phyloP scores from a whole-genome alignment of 1,284 basidiomycete species.

The Ustilago crameri region DNA sequence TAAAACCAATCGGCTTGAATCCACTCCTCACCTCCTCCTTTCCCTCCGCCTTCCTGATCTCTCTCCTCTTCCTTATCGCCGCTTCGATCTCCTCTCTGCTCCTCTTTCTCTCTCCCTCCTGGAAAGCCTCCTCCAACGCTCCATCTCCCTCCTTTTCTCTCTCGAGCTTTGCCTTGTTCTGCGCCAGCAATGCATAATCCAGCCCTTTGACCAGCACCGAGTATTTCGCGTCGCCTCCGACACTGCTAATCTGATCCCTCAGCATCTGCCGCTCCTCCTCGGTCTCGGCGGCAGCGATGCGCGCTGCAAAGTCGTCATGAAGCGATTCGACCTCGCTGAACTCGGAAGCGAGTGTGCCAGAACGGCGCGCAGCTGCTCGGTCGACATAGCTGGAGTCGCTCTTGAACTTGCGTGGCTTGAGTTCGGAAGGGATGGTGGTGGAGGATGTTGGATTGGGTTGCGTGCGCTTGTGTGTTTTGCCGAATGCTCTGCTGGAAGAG shows the following conservation, averaged over 20 bases:
- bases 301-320: conserved; percentile 80
- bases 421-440: conserved; percentile 25
- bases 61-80: conserved; percentile 77
- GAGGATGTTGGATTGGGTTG: conserved; percentile 1
- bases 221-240: conserved; percentile 88
- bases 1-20: conserved; percentile 73
- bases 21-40: conserved; percentile 65
- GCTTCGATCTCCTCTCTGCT: conserved; percentile 76
- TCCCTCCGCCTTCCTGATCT: too few relatives aligned
- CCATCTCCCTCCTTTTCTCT: conserved; percentile 72
- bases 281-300: conserved; percentile 71
- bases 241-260: conserved; percentile 80
- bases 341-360: conserved; percentile 23
- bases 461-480: conserved; percentile 30
- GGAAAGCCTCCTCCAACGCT: conserved; percentile 79
- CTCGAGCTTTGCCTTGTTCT: conserved; percentile 77
- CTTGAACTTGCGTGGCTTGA: conserved; percentile 21
- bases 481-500: conserved; percentile 14
- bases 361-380: conserved; percentile 42
- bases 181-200: conserved; percentile 84
- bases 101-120: conserved; percentile 31
- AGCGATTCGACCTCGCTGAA: conserved; percentile 78
- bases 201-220: conserved; percentile 89
- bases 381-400: conserved; percentile 28
- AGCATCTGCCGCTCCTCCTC: conserved; percentile 73